These are phyloP conservation scores for Picochlorum sp. DNA, from an alignment of 139 green algal genomes.

Conservation along the genomic window DNA sequence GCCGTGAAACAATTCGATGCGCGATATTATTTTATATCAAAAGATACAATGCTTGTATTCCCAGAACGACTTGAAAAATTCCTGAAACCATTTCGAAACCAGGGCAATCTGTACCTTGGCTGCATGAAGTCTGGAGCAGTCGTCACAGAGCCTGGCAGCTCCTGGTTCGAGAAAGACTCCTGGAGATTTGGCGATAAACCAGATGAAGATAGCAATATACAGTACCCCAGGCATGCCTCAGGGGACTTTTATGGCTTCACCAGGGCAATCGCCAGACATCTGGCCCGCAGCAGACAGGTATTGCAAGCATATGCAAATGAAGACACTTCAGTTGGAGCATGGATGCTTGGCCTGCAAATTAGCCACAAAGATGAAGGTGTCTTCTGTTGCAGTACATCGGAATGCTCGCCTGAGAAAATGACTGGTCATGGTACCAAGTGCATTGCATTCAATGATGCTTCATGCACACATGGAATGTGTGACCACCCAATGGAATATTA, in stretches of 20 bases:
- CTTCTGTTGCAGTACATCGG: constrained; percentile 42
- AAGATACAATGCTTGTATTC: constrained; percentile 53
- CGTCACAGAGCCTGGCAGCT: constrained; percentile 37
- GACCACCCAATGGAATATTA: too few relatives aligned
- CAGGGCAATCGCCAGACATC: constrained; percentile 41
- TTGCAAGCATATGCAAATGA: constrained; percentile 62
- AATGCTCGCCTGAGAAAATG: too few relatives aligned
- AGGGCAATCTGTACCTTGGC: constrained; percentile 59
- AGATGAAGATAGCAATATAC: constrained; percentile 3
- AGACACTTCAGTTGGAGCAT: constrained; percentile 63
- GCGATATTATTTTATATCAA: constrained; percentile 66
- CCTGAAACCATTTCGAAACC: constrained; percentile 22
- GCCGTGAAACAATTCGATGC: constrained; percentile 23
- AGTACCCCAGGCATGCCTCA: not conserved
- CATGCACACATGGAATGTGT: too few relatives aligned
- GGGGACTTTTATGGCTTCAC: constrained; percentile 49
- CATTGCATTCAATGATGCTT: too few relatives aligned
- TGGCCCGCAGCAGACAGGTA: constrained; percentile 39
- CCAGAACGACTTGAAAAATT: constrained; percentile 34
- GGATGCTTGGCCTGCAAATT: constrained; percentile 63
- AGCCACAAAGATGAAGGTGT: constrained; percentile 48
- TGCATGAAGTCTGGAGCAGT: constrained; percentile 64
- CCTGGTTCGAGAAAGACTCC: constrained; percentile 53
- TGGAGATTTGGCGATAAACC: constrained; percentile 48
- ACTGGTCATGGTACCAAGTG: too few relatives aligned